Evolutionary conservation across 1,284 basidiomycete species (phyloP), one percentile per base, ranked within the genome.

Genomic region (Heterobasidion occidentale): DNA sequence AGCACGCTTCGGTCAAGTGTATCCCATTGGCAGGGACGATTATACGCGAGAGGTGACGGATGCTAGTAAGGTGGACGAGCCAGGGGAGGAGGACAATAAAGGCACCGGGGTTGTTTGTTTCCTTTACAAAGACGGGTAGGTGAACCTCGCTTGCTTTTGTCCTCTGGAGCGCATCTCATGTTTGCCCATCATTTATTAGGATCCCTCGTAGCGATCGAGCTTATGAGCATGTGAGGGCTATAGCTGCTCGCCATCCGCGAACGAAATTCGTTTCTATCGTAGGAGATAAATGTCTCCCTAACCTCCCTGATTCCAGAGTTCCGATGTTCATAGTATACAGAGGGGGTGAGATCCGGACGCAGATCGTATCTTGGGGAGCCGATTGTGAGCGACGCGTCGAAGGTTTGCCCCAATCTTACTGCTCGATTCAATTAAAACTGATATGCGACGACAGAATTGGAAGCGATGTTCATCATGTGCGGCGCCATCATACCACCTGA

Each of bases 221-320:
- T 9, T 82, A 82, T 50, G 75, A 79, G 36, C 88, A 94, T 55
- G 73, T 99, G 36, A 77, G 79, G 15, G 78, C 77, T 1, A 76
- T 98, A 2, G 94, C 96, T 0, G 76, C 78, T 34, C 84, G 86
- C 55, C 89, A 98, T 70, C 92, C 94, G 2, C 84, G 88, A 33
- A 92, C 94, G 9, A 98, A 98, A 71, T 98, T 99, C 65, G 90
- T 98, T 59, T 93, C 91, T 42, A 98, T 99, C 64, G 85, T 96
- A 2, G 94, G 94, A 35, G 85, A 92, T 72, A 92, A 96, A 71
- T 98, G 96, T 74, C 98, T 99, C 64, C 87, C 92, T 27, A 90
- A 98, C 71, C 89, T 98, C 53, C 96, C 96, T 8, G 96, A 98
- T 66, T 79, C 84, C 45, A 88, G 95, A 58, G 73, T 95, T 50